A percentile compares a stretch with the other conserved stretches of the same genome.
phyloP scores from a whole-genome alignment of 768 basidiomycete genomes.

The Termitomyces sp. region DNA sequence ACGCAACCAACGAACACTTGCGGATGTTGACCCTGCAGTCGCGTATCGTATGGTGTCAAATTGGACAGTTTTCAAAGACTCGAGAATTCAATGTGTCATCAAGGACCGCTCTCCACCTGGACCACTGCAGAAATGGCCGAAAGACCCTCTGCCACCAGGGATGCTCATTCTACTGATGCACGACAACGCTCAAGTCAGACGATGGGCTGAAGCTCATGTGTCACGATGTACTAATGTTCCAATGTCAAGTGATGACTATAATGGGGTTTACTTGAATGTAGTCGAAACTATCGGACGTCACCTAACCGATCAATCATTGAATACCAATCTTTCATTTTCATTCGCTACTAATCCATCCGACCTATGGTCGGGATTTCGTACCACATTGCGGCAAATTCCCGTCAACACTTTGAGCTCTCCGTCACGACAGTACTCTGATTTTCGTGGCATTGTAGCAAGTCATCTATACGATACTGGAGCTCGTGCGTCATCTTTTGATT shows the following conservation, averaged over 20 bases:
- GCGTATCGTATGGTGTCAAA: conserved; percentile 63
- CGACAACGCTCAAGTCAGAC: conserved; percentile 40
- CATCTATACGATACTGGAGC: conserved; percentile 45
- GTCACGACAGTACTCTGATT: conserved; percentile 29
- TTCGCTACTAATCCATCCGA: conserved; percentile 34
- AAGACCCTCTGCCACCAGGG: conserved; percentile 52
- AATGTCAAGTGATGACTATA: conserved; percentile 43
- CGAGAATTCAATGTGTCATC: conserved; percentile 38
- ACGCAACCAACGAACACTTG: conserved; percentile 23
- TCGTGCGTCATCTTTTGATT: conserved; percentile 39
- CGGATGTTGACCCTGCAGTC: conserved; percentile 41
- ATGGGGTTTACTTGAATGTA: conserved; percentile 38
- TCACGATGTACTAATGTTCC: conserved; percentile 32
- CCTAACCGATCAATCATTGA: conserved; percentile 7
- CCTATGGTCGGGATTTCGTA: conserved; percentile 49
- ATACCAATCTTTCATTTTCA: conserved; percentile 8
- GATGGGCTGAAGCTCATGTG: conserved; percentile 53
- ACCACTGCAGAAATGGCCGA: conserved; percentile 46
- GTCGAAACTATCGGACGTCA: conserved; percentile 32
- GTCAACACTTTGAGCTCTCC: conserved; percentile 30
- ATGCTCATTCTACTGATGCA: conserved; percentile 55
- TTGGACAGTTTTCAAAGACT: conserved; percentile 48
- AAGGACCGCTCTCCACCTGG: conserved; percentile 30
- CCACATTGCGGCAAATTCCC: conserved; percentile 51
- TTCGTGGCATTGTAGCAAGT: conserved; percentile 33